Evolutionary conservation across 139 green algal genomes (phyloP).

Genomic region (Chloropicon primus): DNA sequence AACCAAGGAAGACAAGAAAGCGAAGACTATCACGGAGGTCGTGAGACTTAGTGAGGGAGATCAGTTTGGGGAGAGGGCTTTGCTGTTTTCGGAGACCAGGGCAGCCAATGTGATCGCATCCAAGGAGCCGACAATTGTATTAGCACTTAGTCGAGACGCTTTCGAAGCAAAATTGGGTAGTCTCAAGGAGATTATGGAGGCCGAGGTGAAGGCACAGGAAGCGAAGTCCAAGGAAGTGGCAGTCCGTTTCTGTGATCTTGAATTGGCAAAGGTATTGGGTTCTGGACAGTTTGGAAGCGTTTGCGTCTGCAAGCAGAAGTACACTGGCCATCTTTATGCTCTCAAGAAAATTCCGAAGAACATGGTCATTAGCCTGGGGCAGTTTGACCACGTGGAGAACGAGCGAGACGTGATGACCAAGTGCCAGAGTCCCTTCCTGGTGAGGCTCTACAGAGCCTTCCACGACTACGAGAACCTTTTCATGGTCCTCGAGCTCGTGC

Average conservation of each 20-base stretch:
- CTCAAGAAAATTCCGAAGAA: conserved; percentile 15
- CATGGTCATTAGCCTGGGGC: conserved; percentile 6
- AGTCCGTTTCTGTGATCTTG: neutral
- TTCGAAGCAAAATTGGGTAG: neutral
- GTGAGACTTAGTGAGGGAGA: neutral
- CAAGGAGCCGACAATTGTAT: neutral
- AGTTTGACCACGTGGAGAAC: conserved; percentile 6
- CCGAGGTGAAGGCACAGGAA: neutral
- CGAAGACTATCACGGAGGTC: neutral
- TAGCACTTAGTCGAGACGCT: neutral
- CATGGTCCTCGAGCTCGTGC: conserved; percentile 10
- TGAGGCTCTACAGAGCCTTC: conserved; percentile 3
- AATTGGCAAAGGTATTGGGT: neutral
- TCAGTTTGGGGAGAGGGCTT: neutral
- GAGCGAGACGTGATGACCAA: conserved; percentile 2
- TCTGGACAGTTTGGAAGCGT: neutral
- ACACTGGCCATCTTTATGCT: neutral
- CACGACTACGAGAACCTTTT: conserved; percentile 9
- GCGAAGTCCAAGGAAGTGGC: neutral
- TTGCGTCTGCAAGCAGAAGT: neutral
- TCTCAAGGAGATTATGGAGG: neutral
- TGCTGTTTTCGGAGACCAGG: neutral
- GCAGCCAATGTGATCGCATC: neutral
- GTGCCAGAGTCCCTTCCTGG: conserved; percentile 8
- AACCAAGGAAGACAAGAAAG: neutral